Conservation (phyloP, 768 basidiomycete genomes). For the Psilocybe cyanescens region DNA sequence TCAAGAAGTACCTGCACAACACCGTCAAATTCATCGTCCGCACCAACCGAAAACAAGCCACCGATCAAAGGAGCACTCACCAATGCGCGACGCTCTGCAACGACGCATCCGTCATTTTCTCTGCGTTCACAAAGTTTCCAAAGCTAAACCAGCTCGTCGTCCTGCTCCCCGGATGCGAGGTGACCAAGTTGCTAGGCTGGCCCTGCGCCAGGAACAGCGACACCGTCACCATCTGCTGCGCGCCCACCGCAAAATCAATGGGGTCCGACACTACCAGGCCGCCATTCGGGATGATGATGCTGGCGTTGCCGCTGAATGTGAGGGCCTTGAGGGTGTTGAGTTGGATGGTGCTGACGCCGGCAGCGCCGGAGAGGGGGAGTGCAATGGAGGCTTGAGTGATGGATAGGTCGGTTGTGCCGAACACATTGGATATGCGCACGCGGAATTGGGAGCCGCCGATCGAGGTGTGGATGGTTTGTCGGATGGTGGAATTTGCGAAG, state of each 20-base stretch:
- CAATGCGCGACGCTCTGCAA: slow-evolving; percentile 37
- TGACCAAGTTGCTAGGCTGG: slow-evolving; percentile 43
- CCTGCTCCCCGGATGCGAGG: slow-evolving; percentile 52
- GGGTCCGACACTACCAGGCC: slow-evolving; percentile 50
- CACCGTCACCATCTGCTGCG: slow-evolving; percentile 43
- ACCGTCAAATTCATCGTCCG: not conserved
- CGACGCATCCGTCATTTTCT: slow-evolving; percentile 36
- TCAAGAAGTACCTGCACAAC: slow-evolving; percentile 43
- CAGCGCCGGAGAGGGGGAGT: slow-evolving; percentile 36
- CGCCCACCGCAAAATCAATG: slow-evolving; percentile 38
- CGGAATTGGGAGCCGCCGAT: slow-evolving; percentile 43
- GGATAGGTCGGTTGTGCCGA: slow-evolving; percentile 43
- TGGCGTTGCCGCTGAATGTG: slow-evolving; percentile 48
- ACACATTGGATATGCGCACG: slow-evolving; percentile 51
- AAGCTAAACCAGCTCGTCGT: slow-evolving; percentile 47
- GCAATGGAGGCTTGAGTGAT: slow-evolving; percentile 50
- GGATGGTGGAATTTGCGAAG: slow-evolving; percentile 50
- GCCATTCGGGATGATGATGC: slow-evolving; percentile 45
- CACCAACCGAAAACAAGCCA: not conserved
- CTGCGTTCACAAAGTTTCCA: slow-evolving; percentile 40
- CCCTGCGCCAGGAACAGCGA: slow-evolving; percentile 44
- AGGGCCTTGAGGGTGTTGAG: slow-evolving; percentile 36
- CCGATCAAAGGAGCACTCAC: slow-evolving; percentile 17
- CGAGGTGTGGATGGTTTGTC: slow-evolving; percentile 51
- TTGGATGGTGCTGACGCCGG: slow-evolving; percentile 41